A percentile compares a stretch with the other conserved stretches of the same genome.
phyloP scores from a whole-genome alignment of 1,139 yeast genomes.

The Blastobotrys malaysiensis region DNA sequence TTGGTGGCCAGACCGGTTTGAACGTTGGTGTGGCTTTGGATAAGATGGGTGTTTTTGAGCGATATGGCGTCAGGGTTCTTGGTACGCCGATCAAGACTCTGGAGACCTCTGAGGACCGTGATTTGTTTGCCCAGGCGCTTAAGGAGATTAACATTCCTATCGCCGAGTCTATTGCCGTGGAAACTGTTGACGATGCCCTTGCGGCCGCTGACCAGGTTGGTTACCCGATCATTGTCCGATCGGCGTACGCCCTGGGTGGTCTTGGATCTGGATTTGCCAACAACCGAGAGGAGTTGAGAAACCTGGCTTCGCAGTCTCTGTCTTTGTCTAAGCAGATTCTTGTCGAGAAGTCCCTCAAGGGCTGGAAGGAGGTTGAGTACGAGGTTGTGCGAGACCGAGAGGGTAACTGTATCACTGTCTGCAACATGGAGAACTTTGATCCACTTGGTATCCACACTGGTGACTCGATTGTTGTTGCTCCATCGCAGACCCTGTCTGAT shows the following conservation, averaged over 20 bases:
- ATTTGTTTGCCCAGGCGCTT: conserved; percentile 87
- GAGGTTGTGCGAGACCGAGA: conserved; percentile 97
- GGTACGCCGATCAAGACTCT: conserved; percentile 96
- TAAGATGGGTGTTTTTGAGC: conserved; percentile 86
- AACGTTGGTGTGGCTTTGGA: conserved; percentile 94
- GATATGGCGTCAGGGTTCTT: conserved; percentile 86
- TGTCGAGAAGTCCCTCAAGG: conserved; percentile 94
- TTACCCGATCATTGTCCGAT: conserved; percentile 94
- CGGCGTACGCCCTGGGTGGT: conserved; percentile 97
- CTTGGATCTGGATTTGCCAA: conserved; percentile 96
- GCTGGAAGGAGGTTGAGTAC: conserved; percentile 98
- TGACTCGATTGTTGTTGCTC: conserved; percentile 98
- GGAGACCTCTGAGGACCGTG: conserved; percentile 97
- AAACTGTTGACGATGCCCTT: conserved; percentile 86
- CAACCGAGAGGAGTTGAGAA: conserved; percentile 73
- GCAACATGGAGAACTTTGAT: conserved; percentile 99
- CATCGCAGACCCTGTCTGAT: conserved; percentile 94
- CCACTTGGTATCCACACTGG: conserved; percentile 98
- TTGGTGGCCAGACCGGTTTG: conserved; percentile 97
- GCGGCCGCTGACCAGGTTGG: conserved; percentile 82
- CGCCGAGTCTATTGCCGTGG: conserved; percentile 95
- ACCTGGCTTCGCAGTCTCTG: conserved; percentile 82
- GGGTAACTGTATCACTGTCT: conserved; percentile 95
- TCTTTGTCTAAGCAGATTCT: conserved; percentile 90
- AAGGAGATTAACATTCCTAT: conserved; percentile 91